Evolutionary conservation across 2,329 filamentous ascomycete genomes (phyloP), one percentile per base, ranked within the genome.

Genomic region (Phialophora chinensis): DNA sequence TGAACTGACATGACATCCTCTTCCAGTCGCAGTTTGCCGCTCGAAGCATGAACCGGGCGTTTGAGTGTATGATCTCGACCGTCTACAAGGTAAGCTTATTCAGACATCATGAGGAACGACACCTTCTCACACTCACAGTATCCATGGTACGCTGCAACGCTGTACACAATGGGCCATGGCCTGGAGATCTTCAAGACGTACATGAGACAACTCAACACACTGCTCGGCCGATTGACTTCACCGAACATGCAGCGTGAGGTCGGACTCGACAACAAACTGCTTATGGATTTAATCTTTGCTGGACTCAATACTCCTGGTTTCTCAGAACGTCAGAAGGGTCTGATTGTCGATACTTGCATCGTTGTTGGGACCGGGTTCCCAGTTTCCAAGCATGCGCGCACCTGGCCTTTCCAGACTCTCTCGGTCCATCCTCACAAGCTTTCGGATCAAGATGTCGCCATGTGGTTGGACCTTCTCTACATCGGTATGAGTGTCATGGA

Each of bases 151-250:
- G 79, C 80, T 4, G 73, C 76, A 11, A 71, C 77, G 14, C 71
- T 81, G 66, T 82, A 85, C 72, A 82, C 78, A 0, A 72, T 86
- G 25, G 73, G 76, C 50, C 80, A 84, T 65, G 82, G 83, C 56
- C 80, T 82, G 62, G 68, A 74, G 10, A 71, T 86, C 31, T 84
- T 81, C 73, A 74, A 79, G 14, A 73, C 78, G 42, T 74, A 73
- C 60, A 73, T 72, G 62, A 84, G 84, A 29, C 88, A 89, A 75
- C 88, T 94, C 75, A 84, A 84, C 61, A 88, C 92, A 73, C 84
- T 94, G 74, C 86, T 86, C 70, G 90, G 90, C 71, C 83, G 86
- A 53, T 79, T 90, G 58, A 65, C 63, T 27, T 55, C 58, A 20
- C 47, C 42, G 11, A 63, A 29, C 27, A 63, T 56, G 11, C 59